These are phyloP conservation scores for Aspergillus sp. DNA, from an alignment of 2,329 filamentous ascomycete species.

Conservation along the genomic window DNA sequence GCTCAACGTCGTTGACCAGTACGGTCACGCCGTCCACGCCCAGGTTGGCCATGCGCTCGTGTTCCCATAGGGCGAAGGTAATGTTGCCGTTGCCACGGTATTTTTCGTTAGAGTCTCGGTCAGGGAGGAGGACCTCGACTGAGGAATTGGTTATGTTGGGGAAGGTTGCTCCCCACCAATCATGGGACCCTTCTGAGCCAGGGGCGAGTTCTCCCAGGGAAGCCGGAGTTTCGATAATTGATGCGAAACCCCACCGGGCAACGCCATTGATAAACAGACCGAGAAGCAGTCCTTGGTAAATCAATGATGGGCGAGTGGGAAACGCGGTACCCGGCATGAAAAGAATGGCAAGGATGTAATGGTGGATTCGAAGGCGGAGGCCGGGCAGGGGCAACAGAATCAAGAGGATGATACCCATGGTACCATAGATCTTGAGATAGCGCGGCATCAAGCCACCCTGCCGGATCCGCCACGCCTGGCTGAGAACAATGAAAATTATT, in stretches of 20 bases:
- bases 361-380: constrained; percentile 80
- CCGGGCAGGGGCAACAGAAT: constrained; percentile 64
- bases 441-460: constrained; percentile 71
- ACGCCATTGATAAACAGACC: constrained; percentile 92
- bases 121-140: constrained; percentile 38
- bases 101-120: constrained; percentile 18
- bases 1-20: constrained; percentile 56
- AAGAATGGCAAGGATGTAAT: constrained; percentile 83
- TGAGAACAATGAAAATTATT: constrained; percentile 58
- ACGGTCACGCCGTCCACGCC: constrained; percentile 51
- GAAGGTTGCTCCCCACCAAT: constrained; percentile 36
- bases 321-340: constrained; percentile 81
- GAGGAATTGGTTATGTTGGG: constrained; percentile 47
- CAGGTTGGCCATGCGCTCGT: constrained; percentile 30
- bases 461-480: constrained; percentile 78
- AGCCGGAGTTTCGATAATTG: constrained; percentile 72
- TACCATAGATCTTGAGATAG: constrained; percentile 68
- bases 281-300: constrained; percentile 83
- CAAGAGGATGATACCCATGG: constrained; percentile 59
- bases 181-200: constrained; percentile 36
- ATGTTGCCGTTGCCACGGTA: constrained; percentile 38
- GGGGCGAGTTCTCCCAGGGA: constrained; percentile 50
- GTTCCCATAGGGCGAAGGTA: constrained; percentile 38
- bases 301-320: constrained; percentile 72
- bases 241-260: constrained; percentile 87